A percentile compares a stretch with the other conserved stretches of the same genome.
phyloP scores from a whole-genome alignment of 371 early-diverging fungal species.

The Rhizopus stolonifer region DNA sequence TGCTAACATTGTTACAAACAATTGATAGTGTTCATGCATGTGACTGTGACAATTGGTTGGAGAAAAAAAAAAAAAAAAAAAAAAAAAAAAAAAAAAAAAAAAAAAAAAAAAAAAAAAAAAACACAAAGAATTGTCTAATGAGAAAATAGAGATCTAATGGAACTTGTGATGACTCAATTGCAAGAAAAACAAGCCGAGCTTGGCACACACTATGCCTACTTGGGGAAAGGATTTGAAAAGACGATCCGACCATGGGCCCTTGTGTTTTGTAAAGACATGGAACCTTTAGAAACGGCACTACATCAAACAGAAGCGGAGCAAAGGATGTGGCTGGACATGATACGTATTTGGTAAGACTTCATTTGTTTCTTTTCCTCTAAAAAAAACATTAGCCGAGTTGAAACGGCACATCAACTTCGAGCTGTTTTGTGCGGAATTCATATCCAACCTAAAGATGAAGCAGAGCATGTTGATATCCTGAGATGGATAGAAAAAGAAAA shows the following conservation, averaged over 20 bases:
- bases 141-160: not conserved
- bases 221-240: constrained; percentile 12
- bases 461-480: constrained; percentile 8
- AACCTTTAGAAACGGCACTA: not conserved
- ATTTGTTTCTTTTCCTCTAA: not conserved
- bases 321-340: constrained; percentile 14
- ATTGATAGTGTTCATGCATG: too few species aligned
- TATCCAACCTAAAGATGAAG: constrained; percentile 6
- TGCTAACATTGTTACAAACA: too few species aligned
- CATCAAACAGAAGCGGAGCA: constrained; percentile 7
- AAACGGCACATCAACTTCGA: constrained; percentile 20
- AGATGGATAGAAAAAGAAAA: constrained; percentile 29
- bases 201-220: not conserved
- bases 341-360: constrained; percentile 17
- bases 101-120: not conserved
- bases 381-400: constrained; percentile 18
- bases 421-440: constrained; percentile 20
- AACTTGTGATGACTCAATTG: not conserved
- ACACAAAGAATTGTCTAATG: not conserved
- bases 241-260: constrained; percentile 20
- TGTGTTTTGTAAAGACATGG: constrained; percentile 7
- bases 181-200: not conserved
- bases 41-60: too few species aligned
- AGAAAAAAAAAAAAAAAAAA: too few species aligned
- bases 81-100: too few species aligned